Conservation (phyloP, 495 filamentous ascomycete genomes). For the Pseudoneurospora amorphoporcata region DNA sequence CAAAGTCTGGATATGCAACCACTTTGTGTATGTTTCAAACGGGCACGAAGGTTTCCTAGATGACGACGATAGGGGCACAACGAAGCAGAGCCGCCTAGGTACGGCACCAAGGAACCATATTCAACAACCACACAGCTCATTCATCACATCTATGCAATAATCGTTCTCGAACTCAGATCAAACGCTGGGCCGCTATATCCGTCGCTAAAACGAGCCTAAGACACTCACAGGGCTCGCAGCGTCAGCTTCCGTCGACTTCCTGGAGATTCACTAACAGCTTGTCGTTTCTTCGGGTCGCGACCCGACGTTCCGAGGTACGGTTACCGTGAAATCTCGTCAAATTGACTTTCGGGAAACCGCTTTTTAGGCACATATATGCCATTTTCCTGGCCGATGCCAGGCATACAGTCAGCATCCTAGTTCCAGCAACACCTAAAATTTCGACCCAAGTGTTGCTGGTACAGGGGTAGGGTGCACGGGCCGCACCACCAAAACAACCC, state of each 20-base stretch:
- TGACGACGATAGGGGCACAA: not conserved
- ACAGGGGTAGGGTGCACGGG: too few species aligned
- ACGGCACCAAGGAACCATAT: not conserved
- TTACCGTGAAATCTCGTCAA: too few species aligned
- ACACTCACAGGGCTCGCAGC: not conserved
- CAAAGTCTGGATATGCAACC: not conserved
- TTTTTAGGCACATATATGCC: too few species aligned
- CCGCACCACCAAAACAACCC: too few species aligned
- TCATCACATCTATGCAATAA: not conserved
- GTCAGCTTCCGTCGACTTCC: not conserved
- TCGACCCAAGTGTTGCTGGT: too few species aligned
- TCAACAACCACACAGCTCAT: not conserved
- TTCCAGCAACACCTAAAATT: too few species aligned
- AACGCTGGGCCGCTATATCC: not conserved
- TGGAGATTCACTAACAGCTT: not conserved
- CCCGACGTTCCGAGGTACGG: not conserved
- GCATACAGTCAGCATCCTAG: too few species aligned
- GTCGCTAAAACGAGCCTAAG: not conserved
- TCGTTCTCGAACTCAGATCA: not conserved
- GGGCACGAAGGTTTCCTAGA: not conserved
- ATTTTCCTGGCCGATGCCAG: too few species aligned
- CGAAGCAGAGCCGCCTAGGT: not conserved
- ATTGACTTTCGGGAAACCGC: too few species aligned
- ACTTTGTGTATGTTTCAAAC: not conserved
- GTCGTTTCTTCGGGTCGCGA: not conserved